Conservation (phyloP, 2,329 filamentous ascomycete genomes). For the Claviceps maximensis region DNA sequence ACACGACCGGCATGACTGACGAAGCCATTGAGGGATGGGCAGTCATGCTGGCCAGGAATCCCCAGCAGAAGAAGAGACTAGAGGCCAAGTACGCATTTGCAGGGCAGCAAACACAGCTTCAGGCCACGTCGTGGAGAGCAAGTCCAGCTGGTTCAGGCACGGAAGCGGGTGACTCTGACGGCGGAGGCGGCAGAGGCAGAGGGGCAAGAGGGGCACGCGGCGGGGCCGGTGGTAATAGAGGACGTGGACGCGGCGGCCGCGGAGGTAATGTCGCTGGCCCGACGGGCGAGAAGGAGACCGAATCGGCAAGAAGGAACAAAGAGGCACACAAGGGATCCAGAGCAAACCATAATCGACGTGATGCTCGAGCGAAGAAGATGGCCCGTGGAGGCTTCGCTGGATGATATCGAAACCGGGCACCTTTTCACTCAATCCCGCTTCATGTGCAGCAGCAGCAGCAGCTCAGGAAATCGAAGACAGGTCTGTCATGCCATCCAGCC, state of each 20-base stretch:
- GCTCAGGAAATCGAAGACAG: no score
- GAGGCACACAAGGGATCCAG: constrained; percentile 70
- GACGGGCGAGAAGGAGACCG: constrained; percentile 56
- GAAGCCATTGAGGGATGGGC: constrained; percentile 92
- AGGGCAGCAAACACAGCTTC: constrained; percentile 52
- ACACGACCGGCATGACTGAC: constrained; percentile 78
- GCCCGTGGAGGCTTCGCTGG: constrained; percentile 32
- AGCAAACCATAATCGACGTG: constrained; percentile 77
- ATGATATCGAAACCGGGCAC: constrained; percentile 8
- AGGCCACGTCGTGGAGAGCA: constrained; percentile 51
- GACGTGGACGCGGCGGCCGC: constrained; percentile 27
- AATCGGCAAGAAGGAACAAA: constrained; percentile 59
- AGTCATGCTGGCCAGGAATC: constrained; percentile 67
- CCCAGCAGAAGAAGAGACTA: constrained; percentile 52
- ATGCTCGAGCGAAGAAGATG: constrained; percentile 55
- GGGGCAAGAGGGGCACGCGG: constrained; percentile 24
- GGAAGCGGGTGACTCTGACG: constrained; percentile 40
- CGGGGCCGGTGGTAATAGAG: constrained; percentile 24
- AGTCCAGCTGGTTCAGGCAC: constrained; percentile 40
- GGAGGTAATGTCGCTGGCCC: constrained; percentile 51
- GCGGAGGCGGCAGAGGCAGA: constrained; percentile 26
- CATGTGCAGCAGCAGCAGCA: no score
- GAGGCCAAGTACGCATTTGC: constrained; percentile 58
- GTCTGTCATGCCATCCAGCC: no score
- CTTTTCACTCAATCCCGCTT: neutral